Base-by-base conservation (phyloP, 805 yeast genomes). In the Candida vartiovaarae region DNA sequence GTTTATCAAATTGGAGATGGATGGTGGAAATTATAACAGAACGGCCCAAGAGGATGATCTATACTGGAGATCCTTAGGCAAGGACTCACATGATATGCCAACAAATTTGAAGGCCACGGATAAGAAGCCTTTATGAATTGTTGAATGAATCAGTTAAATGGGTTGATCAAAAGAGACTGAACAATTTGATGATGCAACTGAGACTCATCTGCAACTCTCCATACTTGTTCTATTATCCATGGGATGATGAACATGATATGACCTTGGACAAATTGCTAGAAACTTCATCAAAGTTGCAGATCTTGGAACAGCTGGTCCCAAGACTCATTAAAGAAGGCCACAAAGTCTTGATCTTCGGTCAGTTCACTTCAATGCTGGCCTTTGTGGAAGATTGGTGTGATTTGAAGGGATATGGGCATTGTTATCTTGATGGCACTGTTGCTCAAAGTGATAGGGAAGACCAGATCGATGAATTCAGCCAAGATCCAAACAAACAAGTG, bases 201-300 rank as follows among this genome's bases (percentile, higher is more conserved):
- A 71, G 99, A 36, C 78, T 82, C 46, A 75, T 87, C 7, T 89
- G 96, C 52, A 82, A 88, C 56, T 83, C 96, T 0, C 96, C 97
- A 0, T 84, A 83, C 56, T 60, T 85, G 36, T 87, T 84, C 57
- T 87, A 82, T 63, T 83, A 80, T 49, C 98, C 98, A 0, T 86
- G 81, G 74, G 58, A 55, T 6, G 70, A 67, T 36, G 74, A 70
- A 4, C 55, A 70, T 3, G 65, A 70, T 10, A 61, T 66, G 4
- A 68, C 67, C 37, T 53, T 67, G 15, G 61, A 63, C 4, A 57
- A 64, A 5, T 52, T 84, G 4, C 60, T 79, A n/a, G 57, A 66
- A 33, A 70, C 76, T 30, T 84, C 95, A 0, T 82, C 90, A 2
- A 91, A 91, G 56, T 61, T 93, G 55, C 81, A 78, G 50, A 63